Evolutionary conservation across 1,284 basidiomycete genomes (phyloP).

Genomic region (Microbotryum scabiosae): DNA sequence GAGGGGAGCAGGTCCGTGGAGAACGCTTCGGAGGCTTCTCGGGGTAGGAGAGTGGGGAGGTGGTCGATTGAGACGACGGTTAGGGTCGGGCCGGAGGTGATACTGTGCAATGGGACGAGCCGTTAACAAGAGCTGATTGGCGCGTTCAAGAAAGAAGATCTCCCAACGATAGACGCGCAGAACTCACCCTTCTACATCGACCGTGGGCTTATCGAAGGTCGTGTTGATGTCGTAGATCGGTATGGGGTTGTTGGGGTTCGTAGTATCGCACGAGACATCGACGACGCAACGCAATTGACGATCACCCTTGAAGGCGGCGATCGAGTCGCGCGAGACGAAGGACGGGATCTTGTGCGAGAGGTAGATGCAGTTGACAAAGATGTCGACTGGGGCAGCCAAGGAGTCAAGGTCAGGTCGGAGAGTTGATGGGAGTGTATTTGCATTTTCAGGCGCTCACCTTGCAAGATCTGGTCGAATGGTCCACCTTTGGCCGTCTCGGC

Average conservation of each 20-base stretch:
- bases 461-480: conserved; percentile 90
- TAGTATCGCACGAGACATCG: conserved; percentile 98
- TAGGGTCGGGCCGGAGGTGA: conserved; percentile 50
- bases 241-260: conserved; percentile 96
- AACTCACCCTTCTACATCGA: conserved; percentile 53
- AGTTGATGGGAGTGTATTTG: not conserved
- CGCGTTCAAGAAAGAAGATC: no score
- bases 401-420: not conserved
- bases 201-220: conserved; percentile 87
- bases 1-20: conserved; percentile 82
- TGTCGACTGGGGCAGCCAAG: conserved; percentile 55
- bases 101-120: conserved; percentile 43
- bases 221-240: conserved; percentile 95
- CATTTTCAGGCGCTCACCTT: conserved; percentile 43
- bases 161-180: not conserved
- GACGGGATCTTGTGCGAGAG: conserved; percentile 79
- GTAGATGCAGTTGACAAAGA: conserved; percentile 99
- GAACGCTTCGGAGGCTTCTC: conserved; percentile 96
- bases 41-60: conserved; percentile 86
- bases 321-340: conserved; percentile 70
- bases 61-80: conserved; percentile 97
- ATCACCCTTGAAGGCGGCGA: conserved; percentile 58
- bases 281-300: conserved; percentile 78
- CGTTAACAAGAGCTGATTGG: no score
- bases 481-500: conserved; percentile 94